Percentiles rank a stretch among this genome's conserved stretches.
Evolutionary conservation across 2,329 filamentous ascomycete species (phyloP).

Genomic region (Chaetomiaceae sp.): DNA sequence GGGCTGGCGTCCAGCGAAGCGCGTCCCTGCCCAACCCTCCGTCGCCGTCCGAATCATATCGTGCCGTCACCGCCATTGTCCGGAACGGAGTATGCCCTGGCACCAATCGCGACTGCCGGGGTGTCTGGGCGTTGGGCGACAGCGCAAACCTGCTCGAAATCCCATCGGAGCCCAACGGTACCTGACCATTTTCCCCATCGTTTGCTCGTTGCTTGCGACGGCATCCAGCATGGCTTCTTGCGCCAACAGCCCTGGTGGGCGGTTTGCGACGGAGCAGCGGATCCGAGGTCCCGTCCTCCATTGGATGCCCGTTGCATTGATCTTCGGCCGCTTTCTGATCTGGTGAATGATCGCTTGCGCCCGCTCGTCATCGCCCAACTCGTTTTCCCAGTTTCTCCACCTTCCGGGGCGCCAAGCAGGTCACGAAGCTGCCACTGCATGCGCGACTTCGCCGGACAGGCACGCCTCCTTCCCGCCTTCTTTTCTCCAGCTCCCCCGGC

Average conservation of each 20-base stretch:
- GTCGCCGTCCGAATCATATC: conserved; percentile 19
- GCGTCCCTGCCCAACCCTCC: conserved; percentile 26
- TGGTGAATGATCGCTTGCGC: conserved; percentile 16
- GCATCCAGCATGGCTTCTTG: not conserved
- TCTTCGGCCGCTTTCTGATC: conserved; percentile 7
- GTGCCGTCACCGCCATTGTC: conserved; percentile 18
- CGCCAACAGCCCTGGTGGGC: not conserved
- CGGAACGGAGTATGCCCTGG: conserved; percentile 19
- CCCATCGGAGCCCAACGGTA: conserved; percentile 28
- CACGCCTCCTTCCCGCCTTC: conserved; percentile 16
- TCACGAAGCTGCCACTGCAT: conserved; percentile 25
- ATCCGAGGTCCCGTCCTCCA: conserved; percentile 1
- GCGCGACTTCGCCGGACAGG: conserved; percentile 21
- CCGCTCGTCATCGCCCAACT: conserved; percentile 18
- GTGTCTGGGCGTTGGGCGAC: conserved; percentile 24
- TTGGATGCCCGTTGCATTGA: conserved; percentile 14
- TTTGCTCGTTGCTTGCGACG: not conserved
- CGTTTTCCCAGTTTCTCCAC: conserved; percentile 19
- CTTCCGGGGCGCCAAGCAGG: conserved; percentile 10
- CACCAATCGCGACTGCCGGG: conserved; percentile 23
- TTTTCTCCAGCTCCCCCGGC: conserved; percentile 10
- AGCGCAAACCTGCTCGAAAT: conserved; percentile 17
- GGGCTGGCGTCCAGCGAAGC: conserved; percentile 24
- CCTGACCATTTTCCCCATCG: conserved; percentile 20
- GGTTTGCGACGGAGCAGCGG: conserved; percentile 11